Base-by-base conservation (phyloP, 2,329 filamentous ascomycete genomes). In the Colletotrichum liriopes region DNA sequence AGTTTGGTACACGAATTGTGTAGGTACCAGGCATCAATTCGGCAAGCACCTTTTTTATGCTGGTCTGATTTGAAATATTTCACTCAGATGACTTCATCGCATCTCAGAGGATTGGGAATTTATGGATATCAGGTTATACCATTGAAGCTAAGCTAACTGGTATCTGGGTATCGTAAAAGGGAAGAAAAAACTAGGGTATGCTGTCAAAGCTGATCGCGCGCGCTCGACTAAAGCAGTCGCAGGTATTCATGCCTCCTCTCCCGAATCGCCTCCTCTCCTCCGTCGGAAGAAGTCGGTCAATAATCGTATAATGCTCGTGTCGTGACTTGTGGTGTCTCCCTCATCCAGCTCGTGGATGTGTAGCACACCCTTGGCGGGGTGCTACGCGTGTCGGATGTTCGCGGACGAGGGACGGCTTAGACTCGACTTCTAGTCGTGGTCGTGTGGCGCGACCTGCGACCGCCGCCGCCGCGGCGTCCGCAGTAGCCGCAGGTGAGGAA, bases 401-500 rank as follows among this genome's bases (percentile, higher is more conserved):
- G 12, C n/a, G 47, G 65, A 47, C 7, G n/a, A 62, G 63, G 55
- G 61, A 39, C 61, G 59, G 32, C n/a, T 74, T 77, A 82, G 75
- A 82, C 76, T n/a, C 77, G 75, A 75, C 81, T 75, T 71, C 71
- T 74, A 45, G 73, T 82, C 73, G 80, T 79, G n/a, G 77, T 73
- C 47, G 75, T 72, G 39, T 77, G 76, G 20, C 77, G 71, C 29
- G 58, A n/a, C 18, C 18, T 32, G 20, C 79, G 76, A 63, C 79
- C 77, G 77, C 82, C 71, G 37, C 75, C 72, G 29, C 77, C 76
- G 39, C 77, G 69, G 20, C 79, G 76, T 65, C 79, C 78, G 78
- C 82, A 85, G 77, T 79, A 82, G 74, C 88, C 86, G 79, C 88
- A 90, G 63, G 87, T 90, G 65, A 94, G 81, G 85, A 89, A 93